Percentiles rank a stretch among this genome's conserved stretches.
Evolutionary conservation across 495 filamentous ascomycete species (phyloP).

Genomic region (Podospora sp.): DNA sequence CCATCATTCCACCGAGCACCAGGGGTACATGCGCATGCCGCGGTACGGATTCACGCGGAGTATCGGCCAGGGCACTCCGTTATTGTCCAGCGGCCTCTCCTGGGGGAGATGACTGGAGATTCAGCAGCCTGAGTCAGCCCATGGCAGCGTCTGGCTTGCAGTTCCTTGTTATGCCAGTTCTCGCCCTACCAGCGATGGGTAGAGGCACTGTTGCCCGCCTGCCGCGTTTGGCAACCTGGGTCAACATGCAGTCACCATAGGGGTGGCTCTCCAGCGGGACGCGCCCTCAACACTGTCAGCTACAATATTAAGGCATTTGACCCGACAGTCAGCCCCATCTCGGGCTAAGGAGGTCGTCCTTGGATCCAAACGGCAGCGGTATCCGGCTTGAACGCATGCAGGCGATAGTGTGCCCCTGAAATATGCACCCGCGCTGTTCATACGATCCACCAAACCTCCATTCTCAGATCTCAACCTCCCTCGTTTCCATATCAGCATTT

Average conservation of each 20-base stretch:
- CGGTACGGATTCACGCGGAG: background rate
- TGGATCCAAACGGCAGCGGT: background rate
- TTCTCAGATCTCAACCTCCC: no score
- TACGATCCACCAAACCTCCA: no score
- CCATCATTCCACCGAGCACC: background rate
- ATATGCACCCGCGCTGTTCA: no score
- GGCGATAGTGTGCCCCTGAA: no score
- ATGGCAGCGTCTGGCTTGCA: background rate
- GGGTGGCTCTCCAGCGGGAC: background rate
- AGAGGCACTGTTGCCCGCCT: background rate
- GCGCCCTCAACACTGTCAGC: background rate
- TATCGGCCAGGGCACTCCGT: conserved; percentile 10
- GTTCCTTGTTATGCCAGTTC: background rate
- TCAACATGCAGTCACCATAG: background rate
- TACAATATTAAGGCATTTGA: background rate
- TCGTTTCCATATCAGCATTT: background rate
- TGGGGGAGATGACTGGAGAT: background rate
- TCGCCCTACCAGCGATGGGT: background rate
- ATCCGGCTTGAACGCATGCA: no score
- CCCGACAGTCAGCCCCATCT: background rate
- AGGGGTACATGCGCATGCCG: no score
- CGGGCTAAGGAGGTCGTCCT: background rate
- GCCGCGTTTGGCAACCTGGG: background rate
- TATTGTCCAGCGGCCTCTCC: background rate
- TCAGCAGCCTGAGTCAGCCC: conserved; percentile 17